Percentiles rank a stretch among this genome's conserved stretches.
Conservation (phyloP, 2,329 filamentous ascomycete genomes). For the Colletotrichum sp. region DNA sequence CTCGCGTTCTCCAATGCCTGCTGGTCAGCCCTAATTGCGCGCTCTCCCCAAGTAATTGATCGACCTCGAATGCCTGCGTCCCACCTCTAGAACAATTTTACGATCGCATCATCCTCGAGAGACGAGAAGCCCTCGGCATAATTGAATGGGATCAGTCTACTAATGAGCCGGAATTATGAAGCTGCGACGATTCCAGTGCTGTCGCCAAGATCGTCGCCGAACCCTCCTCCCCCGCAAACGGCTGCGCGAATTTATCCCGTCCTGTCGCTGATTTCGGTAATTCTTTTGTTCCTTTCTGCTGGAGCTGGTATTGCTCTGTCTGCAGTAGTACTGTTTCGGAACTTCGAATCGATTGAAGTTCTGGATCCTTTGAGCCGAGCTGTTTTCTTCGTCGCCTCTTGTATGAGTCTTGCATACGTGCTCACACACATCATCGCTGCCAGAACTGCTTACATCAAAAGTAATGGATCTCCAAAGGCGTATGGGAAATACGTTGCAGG, state of each 20-base stretch:
- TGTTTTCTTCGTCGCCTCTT: constrained; percentile 15
- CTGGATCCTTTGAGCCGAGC: constrained; percentile 13
- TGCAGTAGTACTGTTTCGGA: not conserved
- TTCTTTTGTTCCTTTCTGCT: not conserved
- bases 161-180: constrained; percentile 11
- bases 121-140: not conserved
- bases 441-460: not conserved
- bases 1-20: not conserved
- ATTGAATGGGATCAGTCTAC: constrained; percentile 5
- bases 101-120: not conserved
- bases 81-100: not conserved
- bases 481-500: constrained; percentile 5
- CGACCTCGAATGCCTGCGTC: not conserved
- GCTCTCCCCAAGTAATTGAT: not conserved
- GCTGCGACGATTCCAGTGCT: constrained; percentile 14
- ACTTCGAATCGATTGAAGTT: not conserved
- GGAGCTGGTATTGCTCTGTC: constrained; percentile 5
- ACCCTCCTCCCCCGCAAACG: not conserved
- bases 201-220: not conserved
- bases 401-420: constrained; percentile 8
- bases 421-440: not conserved
- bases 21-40: not conserved
- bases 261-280: constrained; percentile 3
- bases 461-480: not conserved
- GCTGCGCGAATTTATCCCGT: constrained; percentile 1